Evolutionary conservation across 2,329 filamentous ascomycete species (phyloP).

Genomic region (Thielaviopsis punctulata): DNA sequence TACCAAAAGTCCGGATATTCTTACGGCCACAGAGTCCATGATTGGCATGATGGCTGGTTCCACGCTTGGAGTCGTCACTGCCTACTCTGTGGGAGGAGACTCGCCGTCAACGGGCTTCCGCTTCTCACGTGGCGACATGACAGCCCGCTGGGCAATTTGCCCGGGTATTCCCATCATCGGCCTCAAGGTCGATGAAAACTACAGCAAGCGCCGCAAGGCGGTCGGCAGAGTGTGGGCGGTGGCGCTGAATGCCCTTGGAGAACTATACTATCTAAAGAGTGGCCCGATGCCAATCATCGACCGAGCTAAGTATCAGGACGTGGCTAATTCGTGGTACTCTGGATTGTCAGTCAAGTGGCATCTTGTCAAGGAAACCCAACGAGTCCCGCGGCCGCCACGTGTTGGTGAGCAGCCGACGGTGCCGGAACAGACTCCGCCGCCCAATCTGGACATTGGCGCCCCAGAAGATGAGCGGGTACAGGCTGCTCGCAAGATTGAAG

Average conservation of each 20-base stretch:
- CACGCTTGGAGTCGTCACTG: constrained; percentile 63
- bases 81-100: constrained; percentile 56
- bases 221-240: constrained; percentile 73
- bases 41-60: constrained; percentile 73
- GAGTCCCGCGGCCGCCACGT: constrained; percentile 53
- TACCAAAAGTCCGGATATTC: constrained; percentile 60
- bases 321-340: constrained; percentile 59
- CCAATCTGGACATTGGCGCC: constrained; percentile 1
- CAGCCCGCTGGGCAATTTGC: constrained; percentile 75
- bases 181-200: constrained; percentile 69
- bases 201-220: constrained; percentile 51
- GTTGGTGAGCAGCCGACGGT: constrained; percentile 49
- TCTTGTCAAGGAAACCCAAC: constrained; percentile 59
- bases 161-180: constrained; percentile 84
- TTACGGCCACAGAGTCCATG: constrained; percentile 55
- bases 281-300: constrained; percentile 40
- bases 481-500: constrained; percentile 69
- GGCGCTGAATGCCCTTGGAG: constrained; percentile 81
- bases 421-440: constrained; percentile 2
- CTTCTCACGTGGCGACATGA: constrained; percentile 58
- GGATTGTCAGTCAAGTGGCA: constrained; percentile 70
- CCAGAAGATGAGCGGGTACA: constrained; percentile 54
- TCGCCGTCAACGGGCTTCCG: constrained; percentile 29
- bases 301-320: constrained; percentile 33
- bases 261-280: constrained; percentile 70